Conservation (phyloP, 164 flowering plant species). For the Vitis rotundifolia region DNA sequence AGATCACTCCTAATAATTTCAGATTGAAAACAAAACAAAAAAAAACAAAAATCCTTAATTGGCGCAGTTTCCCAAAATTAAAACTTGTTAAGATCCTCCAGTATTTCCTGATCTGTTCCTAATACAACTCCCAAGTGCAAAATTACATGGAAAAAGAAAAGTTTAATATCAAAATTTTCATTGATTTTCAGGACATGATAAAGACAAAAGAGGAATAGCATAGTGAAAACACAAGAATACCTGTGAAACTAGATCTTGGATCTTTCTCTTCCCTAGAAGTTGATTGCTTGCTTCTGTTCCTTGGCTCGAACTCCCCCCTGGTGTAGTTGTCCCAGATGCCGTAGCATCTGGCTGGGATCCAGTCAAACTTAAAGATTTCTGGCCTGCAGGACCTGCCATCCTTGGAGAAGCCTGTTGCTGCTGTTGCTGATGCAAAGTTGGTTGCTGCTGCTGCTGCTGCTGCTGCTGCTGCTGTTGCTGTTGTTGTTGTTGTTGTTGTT, state of each 20-base stretch:
- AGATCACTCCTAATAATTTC: not conserved
- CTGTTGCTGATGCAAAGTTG: constrained; percentile 41
- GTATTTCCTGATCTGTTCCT: too few relatives aligned
- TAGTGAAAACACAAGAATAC: constrained; percentile 29
- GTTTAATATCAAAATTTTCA: not conserved
- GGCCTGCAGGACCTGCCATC: constrained; percentile 56
- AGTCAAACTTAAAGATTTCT: constrained; percentile 78
- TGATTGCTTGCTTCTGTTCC: constrained; percentile 91
- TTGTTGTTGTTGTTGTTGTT: constrained; percentile 35
- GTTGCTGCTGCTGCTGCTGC: constrained; percentile 40
- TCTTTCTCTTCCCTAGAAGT: constrained; percentile 91
- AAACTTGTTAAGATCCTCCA: too few relatives aligned
- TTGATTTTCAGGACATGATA: not conserved
- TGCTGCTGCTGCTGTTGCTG: constrained; percentile 37
- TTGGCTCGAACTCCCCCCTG: constrained; percentile 95
- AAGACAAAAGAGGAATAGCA: not conserved
- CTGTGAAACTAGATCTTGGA: constrained; percentile 95
- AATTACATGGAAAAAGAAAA: not conserved
- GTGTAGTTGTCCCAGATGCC: constrained; percentile 83
- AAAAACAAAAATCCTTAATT: too few relatives aligned
- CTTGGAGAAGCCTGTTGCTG: constrained; percentile 81
- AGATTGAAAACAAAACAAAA: not conserved
- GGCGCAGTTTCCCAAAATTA: too few relatives aligned
- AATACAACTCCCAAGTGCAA: too few relatives aligned
- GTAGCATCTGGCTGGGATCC: constrained; percentile 95